These are phyloP conservation scores for Scortechinia acanthostroma DNA, from an alignment of 2,329 filamentous ascomycete genomes.

Conservation along the genomic window DNA sequence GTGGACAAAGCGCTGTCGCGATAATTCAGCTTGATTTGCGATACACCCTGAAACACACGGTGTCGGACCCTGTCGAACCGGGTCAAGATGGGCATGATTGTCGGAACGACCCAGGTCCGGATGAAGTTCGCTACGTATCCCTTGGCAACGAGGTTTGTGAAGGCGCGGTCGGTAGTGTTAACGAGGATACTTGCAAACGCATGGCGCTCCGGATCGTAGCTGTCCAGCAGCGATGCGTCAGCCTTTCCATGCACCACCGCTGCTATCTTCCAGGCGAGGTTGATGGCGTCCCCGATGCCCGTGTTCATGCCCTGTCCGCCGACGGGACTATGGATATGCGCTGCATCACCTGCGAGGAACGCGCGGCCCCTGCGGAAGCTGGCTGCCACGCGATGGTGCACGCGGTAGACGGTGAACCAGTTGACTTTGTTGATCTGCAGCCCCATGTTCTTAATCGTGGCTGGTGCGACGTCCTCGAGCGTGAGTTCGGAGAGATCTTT, in stretches of 20 bases:
- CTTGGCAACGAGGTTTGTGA: no score
- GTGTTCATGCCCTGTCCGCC: slow-evolving; percentile 53
- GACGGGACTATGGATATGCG: slow-evolving; percentile 44
- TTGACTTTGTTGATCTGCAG: no score
- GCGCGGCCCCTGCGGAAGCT: slow-evolving; percentile 35
- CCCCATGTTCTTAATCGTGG: slow-evolving; percentile 17
- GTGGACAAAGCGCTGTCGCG: no score
- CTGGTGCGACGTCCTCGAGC: slow-evolving; percentile 15
- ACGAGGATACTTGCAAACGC: slow-evolving; percentile 34
- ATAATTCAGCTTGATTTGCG: no score
- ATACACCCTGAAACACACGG: no score
- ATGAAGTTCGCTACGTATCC: no score
- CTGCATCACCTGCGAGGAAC: slow-evolving; percentile 47
- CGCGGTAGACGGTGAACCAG: slow-evolving; percentile 34
- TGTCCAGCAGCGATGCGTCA: slow-evolving; percentile 30
- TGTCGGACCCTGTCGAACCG: no score
- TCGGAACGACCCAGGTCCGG: no score
- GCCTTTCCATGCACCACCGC: slow-evolving; percentile 27
- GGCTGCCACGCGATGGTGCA: slow-evolving; percentile 30
- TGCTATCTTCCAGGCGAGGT: slow-evolving; percentile 45
- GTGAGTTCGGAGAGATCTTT: slow-evolving; percentile 21
- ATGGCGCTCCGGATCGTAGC: slow-evolving; percentile 36
- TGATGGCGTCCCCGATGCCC: slow-evolving; percentile 42
- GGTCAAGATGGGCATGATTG: no score
- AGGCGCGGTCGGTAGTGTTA: slow-evolving; percentile 28